phyloP scores from a whole-genome alignment of 1,139 yeast genomes.

The Diutina catenulata region DNA sequence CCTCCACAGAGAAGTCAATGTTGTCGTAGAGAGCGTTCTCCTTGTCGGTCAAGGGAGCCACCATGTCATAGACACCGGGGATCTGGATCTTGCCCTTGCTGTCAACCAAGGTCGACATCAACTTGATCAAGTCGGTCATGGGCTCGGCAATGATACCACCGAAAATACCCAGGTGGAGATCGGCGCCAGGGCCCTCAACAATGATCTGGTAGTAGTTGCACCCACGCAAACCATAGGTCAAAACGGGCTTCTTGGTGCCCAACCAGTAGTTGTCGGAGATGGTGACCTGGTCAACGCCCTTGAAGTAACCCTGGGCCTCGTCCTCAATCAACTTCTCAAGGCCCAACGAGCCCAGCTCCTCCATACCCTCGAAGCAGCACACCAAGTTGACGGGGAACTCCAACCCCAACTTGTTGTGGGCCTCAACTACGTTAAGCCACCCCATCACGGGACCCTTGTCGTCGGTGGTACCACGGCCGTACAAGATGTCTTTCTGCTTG shows the following conservation, averaged over 20 bases:
- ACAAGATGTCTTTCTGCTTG: constrained; percentile 51
- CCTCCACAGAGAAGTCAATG: constrained; percentile 77
- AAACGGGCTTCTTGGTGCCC: constrained; percentile 91
- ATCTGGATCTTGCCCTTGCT: constrained; percentile 71
- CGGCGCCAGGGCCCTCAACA: constrained; percentile 89
- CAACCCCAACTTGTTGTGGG: constrained; percentile 72
- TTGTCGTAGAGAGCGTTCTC: constrained; percentile 73
- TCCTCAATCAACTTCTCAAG: constrained; percentile 68
- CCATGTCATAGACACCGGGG: constrained; percentile 88
- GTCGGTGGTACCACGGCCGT: constrained; percentile 93
- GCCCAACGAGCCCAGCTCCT: constrained; percentile 92
- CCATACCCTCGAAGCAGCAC: constrained; percentile 98
- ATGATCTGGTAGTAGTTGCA: constrained; percentile 82
- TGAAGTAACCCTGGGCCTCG: constrained; percentile 73
- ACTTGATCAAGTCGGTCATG: constrained; percentile 80
- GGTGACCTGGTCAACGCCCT: constrained; percentile 86
- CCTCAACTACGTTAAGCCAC: constrained; percentile 89
- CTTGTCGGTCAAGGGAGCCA: constrained; percentile 77
- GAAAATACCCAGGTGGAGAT: constrained; percentile 92
- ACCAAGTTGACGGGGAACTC: constrained; percentile 90
- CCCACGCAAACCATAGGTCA: constrained; percentile 96
- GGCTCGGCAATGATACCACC: constrained; percentile 98
- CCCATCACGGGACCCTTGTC: constrained; percentile 98
- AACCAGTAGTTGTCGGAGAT: constrained; percentile 98
- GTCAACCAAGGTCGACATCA: constrained; percentile 68